A percentile compares a stretch with the other conserved stretches of the same genome.
Conservation (phyloP, 805 yeast species). For the Metschnikowia lunata region DNA sequence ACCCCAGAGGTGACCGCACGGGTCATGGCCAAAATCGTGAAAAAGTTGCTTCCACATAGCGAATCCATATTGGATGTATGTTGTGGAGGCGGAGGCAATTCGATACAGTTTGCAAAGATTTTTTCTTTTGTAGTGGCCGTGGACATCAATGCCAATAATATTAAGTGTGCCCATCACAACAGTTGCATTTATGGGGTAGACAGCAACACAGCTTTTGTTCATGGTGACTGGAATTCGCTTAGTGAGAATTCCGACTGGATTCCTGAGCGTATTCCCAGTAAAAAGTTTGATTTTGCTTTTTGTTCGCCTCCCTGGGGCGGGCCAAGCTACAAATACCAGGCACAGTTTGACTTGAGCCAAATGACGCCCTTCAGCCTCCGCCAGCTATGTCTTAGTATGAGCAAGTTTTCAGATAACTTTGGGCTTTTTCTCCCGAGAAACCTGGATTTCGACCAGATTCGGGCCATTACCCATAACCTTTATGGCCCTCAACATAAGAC, state of each 20-base stretch:
- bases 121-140: constrained; percentile 59
- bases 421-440: constrained; percentile 64
- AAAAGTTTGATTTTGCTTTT: constrained; percentile 51
- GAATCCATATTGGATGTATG: constrained; percentile 58
- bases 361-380: constrained; percentile 47
- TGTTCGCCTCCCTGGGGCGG: constrained; percentile 94
- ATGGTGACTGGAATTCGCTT: constrained; percentile 48
- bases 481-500: constrained; percentile 11
- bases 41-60: constrained; percentile 48
- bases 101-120: constrained; percentile 64
- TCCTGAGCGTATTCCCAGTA: constrained; percentile 22
- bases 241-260: constrained; percentile 27
- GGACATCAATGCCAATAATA: constrained; percentile 55
- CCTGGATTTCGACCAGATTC: constrained; percentile 49
- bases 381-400: constrained; percentile 40
- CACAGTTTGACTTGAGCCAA: constrained; percentile 42
- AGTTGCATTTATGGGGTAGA: constrained; percentile 57
- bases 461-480: constrained; percentile 42
- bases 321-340: constrained; percentile 44
- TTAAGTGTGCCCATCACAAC: constrained; percentile 65
- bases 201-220: constrained; percentile 45
- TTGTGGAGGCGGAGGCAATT: constrained; percentile 87
- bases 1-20: constrained; percentile 77
- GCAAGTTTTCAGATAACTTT: constrained; percentile 42
- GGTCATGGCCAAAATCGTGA: constrained; percentile 51